phyloP scores from a whole-genome alignment of 768 basidiomycete species.

The Hericium coralloides region DNA sequence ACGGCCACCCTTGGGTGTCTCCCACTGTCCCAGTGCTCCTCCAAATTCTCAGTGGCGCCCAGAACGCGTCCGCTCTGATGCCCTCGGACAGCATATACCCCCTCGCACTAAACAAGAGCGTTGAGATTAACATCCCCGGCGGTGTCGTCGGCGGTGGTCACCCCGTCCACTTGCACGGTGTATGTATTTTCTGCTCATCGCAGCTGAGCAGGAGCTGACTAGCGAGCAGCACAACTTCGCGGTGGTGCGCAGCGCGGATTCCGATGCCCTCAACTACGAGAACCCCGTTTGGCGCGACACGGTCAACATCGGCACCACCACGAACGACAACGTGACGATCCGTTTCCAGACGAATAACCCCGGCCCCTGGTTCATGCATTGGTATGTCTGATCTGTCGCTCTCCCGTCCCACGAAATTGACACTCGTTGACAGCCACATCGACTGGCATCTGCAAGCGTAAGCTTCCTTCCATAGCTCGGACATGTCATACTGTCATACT shows the following conservation, averaged over 20 bases:
- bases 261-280: slow-evolving; percentile 2
- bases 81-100: slow-evolving; percentile 39
- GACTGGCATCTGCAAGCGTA: slow-evolving; percentile 1
- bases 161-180: slow-evolving; percentile 11
- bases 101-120: slow-evolving; percentile 36
- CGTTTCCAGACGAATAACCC: slow-evolving; percentile 1
- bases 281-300: slow-evolving; percentile 36
- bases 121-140: slow-evolving; percentile 41
- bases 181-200: background rate
- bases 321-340: slow-evolving; percentile 1
- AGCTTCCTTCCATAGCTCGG: background rate
- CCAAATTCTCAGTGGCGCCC: slow-evolving; percentile 49
- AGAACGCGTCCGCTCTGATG: slow-evolving; percentile 36
- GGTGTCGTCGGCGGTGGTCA: slow-evolving; percentile 26
- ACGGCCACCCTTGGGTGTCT: slow-evolving; percentile 25
- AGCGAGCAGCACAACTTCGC: slow-evolving; percentile 2
- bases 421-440: background rate
- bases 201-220: background rate
- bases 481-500: background rate
- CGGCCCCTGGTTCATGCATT: background rate
- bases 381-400: background rate
- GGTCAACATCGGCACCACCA: slow-evolving; percentile 1
- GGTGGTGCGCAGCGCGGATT: slow-evolving; percentile 6
- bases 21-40: slow-evolving; percentile 46
- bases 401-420: background rate